Conservation (phyloP, 2,329 filamentous ascomycete species). For the Colletotrichum acutatum region DNA sequence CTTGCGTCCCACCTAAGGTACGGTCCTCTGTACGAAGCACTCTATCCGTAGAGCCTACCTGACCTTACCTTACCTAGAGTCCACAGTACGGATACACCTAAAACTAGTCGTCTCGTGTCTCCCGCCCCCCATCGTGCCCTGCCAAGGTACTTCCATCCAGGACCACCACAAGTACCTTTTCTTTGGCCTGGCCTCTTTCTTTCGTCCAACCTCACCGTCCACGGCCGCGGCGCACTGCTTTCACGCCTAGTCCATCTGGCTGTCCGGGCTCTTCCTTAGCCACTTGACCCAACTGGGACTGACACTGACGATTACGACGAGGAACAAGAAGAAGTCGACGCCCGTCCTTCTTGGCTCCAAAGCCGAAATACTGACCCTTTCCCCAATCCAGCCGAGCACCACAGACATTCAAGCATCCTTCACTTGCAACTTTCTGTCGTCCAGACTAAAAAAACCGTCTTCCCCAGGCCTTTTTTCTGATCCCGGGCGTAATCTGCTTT, state of each 20-base stretch:
- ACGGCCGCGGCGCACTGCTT: slow-evolving; percentile 6
- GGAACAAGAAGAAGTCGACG: background rate
- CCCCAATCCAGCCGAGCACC: slow-evolving; percentile 23
- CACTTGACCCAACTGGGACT: slow-evolving; percentile 28
- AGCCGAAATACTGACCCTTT: slow-evolving; percentile 26
- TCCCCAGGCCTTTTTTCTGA: background rate
- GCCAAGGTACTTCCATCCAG: background rate
- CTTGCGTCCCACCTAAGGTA: background rate
- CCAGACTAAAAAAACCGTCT: slow-evolving; percentile 13
- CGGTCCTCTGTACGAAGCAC: background rate
- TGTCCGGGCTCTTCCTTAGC: slow-evolving; percentile 18
- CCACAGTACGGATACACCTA: background rate
- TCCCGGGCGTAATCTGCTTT: slow-evolving; percentile 5
- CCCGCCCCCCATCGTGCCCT: background rate
- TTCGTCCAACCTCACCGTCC: slow-evolving; percentile 14
- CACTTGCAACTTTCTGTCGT: background rate
- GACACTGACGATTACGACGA: slow-evolving; percentile 17
- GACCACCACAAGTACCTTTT: background rate
- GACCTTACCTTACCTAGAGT: no score
- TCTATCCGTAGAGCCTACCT: background rate
- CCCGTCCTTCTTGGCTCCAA: slow-evolving; percentile 19
- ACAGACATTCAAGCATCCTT: slow-evolving; percentile 14
- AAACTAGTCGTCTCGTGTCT: background rate
- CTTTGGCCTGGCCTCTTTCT: no score
- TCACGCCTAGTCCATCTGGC: slow-evolving; percentile 13